Evolutionary conservation across 305 asterid genomes (phyloP), one percentile per base, ranked within the genome.

Genomic region (Fraxinus sp.): DNA sequence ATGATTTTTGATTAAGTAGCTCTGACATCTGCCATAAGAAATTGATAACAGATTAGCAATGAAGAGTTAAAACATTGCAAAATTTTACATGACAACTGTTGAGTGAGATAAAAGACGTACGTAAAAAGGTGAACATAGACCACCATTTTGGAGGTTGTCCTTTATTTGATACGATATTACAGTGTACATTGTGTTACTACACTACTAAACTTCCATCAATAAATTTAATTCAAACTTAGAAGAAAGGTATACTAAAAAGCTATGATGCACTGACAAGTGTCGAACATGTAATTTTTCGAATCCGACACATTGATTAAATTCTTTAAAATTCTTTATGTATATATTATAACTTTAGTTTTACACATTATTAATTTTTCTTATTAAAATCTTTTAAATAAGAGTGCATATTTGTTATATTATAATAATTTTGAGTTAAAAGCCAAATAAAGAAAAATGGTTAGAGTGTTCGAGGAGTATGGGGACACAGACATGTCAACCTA

Each of bases 1-100:
- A 94, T 14, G 98, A 92, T 82, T 87, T 93, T 81, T 93, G 98
- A 91, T 96, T 96, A 82, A 96, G 94, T 77, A 94, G 91, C 90
- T 91, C 98, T 43, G 98, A 96, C 99, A 94, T 94, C 98, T 96
- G 95, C 88, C 86, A 89, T 20, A 77, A 18, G 55, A 52, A 75
- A 84, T n/a, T n/a, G n/a, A n/a, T n/a, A n/a, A n/a, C n/a, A n/a
- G n/a, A n/a, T n/a, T n/a, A n/a, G n/a, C n/a, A n/a, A n/a, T 62
- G 79, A 37, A 46, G 77, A 76, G 66, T 55, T 30, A 35, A 81
- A 49, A 55, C 55, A 28, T 7, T 10, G 32, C 81, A 81, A 20
- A 68, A 24, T 52, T 8, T 68, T 68, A 28, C 18, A 28, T 4
- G 37, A 11, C n/a, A 26, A 28, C n/a, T 46, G 75, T 4, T 10